Evolutionary conservation across 495 filamentous ascomycete species (phyloP).

Genomic region (Hypoxylon lenormandii): DNA sequence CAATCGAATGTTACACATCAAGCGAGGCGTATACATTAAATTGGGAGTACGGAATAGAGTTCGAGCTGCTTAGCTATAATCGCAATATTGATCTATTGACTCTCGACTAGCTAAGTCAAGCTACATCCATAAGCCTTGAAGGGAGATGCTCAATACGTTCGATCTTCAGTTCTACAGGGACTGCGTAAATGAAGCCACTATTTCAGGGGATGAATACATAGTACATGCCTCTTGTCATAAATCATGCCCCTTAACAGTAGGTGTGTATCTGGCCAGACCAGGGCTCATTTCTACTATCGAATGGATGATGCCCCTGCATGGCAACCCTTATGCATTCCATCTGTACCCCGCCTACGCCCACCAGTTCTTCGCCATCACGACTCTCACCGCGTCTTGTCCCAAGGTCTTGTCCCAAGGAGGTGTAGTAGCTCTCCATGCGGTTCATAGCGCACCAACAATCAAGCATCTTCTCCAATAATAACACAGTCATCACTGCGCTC

Average conservation of each 20-base stretch:
- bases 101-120: too few relatives aligned
- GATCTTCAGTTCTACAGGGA: too few relatives aligned
- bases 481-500: neutral
- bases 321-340: neutral
- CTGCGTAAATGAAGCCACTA: too few relatives aligned
- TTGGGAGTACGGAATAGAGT: too few relatives aligned
- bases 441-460: neutral
- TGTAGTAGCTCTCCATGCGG: neutral
- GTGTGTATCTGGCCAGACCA: neutral
- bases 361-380: neutral
- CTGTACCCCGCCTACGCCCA: conserved; percentile 2
- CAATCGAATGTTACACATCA: too few relatives aligned
- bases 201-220: too few relatives aligned
- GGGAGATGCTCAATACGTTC: too few relatives aligned
- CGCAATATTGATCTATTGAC: too few relatives aligned
- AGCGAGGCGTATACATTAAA: too few relatives aligned
- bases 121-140: too few relatives aligned
- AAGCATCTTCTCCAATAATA: neutral
- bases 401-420: neutral
- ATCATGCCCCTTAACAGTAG: neutral
- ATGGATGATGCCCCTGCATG: neutral
- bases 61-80: too few relatives aligned
- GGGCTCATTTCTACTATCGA: neutral
- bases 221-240: too few relatives aligned
- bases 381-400: conserved; percentile 1